phyloP scores from a whole-genome alignment of 2,329 filamentous ascomycete genomes.

The Spiromastix sp. region DNA sequence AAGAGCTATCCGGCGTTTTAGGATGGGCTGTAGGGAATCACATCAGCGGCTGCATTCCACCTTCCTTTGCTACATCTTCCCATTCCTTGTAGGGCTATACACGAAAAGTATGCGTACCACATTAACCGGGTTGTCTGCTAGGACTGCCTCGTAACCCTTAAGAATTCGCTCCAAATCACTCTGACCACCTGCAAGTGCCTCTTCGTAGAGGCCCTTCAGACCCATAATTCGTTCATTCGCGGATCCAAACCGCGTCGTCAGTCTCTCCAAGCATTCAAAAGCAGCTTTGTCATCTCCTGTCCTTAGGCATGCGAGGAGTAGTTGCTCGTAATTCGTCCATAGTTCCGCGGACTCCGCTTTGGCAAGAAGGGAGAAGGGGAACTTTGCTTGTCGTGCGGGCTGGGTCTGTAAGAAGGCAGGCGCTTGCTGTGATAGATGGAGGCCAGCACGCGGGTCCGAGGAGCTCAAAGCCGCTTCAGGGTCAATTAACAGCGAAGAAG shows the following conservation, averaged over 20 bases:
- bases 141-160: constrained; percentile 64
- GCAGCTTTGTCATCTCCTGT: constrained; percentile 75
- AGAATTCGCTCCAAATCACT: constrained; percentile 59
- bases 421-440: constrained; percentile 34
- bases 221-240: constrained; percentile 81
- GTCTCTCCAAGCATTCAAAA: constrained; percentile 60
- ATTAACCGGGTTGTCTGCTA: constrained; percentile 66
- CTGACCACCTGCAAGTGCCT: constrained; percentile 62
- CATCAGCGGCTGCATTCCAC: no score
- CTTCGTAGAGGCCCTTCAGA: constrained; percentile 70
- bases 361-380: constrained; percentile 42
- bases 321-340: constrained; percentile 79
- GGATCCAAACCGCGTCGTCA: constrained; percentile 70
- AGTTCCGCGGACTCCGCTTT: constrained; percentile 62
- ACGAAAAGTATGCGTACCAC: constrained; percentile 45
- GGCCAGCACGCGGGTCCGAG: constrained; percentile 37
- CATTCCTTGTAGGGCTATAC: neutral
- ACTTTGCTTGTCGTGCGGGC: constrained; percentile 37
- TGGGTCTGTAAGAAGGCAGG: constrained; percentile 37
- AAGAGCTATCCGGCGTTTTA: constrained; percentile 74
- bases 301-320: constrained; percentile 72
- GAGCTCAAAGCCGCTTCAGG: constrained; percentile 13
- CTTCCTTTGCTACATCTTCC: neutral
- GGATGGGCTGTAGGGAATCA: constrained; percentile 58
- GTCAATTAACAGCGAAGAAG: constrained; percentile 8